Evolutionary conservation across 352 stramenopile genomes (phyloP).

Genomic region (Lagenidium sp.): DNA sequence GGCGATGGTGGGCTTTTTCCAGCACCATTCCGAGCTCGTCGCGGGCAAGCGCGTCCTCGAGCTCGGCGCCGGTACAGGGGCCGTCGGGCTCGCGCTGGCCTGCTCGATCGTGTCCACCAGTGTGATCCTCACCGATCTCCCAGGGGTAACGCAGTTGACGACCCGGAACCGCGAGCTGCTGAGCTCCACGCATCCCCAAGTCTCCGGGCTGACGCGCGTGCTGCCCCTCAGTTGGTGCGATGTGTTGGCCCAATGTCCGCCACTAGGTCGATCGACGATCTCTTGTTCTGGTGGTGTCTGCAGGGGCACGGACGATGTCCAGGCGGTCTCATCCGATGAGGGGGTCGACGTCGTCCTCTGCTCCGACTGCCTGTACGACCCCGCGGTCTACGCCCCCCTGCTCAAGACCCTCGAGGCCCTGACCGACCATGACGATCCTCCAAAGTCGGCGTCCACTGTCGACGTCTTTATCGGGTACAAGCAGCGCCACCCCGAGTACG

Average conservation of each 20-base stretch:
- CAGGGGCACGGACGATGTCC: too few species aligned
- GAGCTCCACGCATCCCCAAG: slow-evolving; percentile 12
- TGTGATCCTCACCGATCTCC: slow-evolving; percentile 50
- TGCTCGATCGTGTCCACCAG: slow-evolving; percentile 11
- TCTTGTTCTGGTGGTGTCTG: too few species aligned
- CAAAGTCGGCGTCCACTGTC: slow-evolving; percentile 3
- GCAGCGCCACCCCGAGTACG: slow-evolving; percentile 39
- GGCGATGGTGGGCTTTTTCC: slow-evolving; percentile 31
- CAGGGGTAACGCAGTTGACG: slow-evolving; percentile 22
- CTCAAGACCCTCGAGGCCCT: slow-evolving; percentile 31
- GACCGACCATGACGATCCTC: too few species aligned
- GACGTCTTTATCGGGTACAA: slow-evolving; percentile 62
- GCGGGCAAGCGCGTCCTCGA: slow-evolving; percentile 30
- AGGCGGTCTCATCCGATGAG: too few species aligned
- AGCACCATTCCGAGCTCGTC: slow-evolving; percentile 19
- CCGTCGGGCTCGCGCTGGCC: slow-evolving; percentile 34
- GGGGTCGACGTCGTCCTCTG: slow-evolving; percentile 31
- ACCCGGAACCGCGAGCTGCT: slow-evolving; percentile 12
- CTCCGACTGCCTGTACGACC: slow-evolving; percentile 70
- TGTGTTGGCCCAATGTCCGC: too few species aligned
- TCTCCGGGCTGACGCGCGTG: too few species aligned
- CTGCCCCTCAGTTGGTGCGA: too few species aligned
- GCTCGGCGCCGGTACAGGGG: slow-evolving; percentile 44
- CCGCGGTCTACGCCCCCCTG: slow-evolving; percentile 23
- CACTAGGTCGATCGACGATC: too few species aligned